phyloP scores from a whole-genome alignment of 352 stramenopile genomes.

The Phytopythium mirpurense region DNA sequence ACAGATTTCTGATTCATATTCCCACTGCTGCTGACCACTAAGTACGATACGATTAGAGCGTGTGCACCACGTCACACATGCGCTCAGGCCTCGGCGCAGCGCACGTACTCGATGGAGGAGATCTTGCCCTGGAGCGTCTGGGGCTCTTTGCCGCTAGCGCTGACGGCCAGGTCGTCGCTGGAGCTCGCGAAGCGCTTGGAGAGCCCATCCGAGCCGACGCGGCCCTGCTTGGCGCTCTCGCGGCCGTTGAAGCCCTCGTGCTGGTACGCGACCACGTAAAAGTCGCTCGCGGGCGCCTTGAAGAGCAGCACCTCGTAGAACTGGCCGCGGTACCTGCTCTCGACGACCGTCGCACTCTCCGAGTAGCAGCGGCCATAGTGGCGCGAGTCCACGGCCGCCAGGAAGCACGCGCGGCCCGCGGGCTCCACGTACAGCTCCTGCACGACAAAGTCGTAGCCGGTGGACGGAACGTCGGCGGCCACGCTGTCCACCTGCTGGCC shows the following conservation, averaged over 20 bases:
- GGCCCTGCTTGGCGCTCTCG: conserved; percentile 1
- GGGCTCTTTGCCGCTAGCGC: background rate
- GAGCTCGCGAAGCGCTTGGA: conserved; percentile 27
- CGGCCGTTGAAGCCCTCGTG: conserved; percentile 25
- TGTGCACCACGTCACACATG: background rate
- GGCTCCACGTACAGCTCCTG: conserved; percentile 44
- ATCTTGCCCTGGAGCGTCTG: conserved; percentile 5
- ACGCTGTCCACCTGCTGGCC: conserved; percentile 26
- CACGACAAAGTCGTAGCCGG: conserved; percentile 27
- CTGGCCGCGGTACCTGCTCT: conserved; percentile 21
- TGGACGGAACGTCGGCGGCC: conserved; percentile 20
- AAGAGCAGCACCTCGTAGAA: conserved; percentile 41
- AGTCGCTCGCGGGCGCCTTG: conserved; percentile 25
- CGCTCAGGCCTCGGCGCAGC: conserved; percentile 2
- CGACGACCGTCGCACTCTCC: conserved; percentile 14
- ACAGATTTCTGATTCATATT: no score
- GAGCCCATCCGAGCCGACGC: conserved; percentile 1
- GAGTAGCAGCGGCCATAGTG: conserved; percentile 34
- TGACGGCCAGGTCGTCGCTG: conserved; percentile 18
- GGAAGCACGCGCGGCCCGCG: conserved; percentile 34
- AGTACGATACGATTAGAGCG: no score
- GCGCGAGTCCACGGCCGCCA: conserved; percentile 11
- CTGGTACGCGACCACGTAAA: conserved; percentile 37
- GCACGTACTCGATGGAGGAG: conserved; percentile 5
- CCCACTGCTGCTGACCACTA: no score